Evolutionary conservation across 495 filamentous ascomycete species (phyloP).

Genomic region (Aspergillus incahuasiensis): DNA sequence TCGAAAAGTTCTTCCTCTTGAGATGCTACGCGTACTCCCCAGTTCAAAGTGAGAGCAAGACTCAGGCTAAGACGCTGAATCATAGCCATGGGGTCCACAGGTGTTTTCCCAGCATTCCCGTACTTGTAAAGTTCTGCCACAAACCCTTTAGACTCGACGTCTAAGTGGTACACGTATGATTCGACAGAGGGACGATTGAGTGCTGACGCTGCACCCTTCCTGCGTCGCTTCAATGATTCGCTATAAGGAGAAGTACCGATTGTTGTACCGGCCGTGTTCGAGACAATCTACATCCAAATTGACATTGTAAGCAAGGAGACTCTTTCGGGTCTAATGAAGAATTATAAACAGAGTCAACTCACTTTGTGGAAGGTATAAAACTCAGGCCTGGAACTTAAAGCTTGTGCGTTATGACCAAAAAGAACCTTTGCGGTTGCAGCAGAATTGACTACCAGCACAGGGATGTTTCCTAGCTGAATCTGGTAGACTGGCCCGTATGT

Average conservation of each 20-base stretch:
- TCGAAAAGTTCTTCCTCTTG: slow-evolving; percentile 55
- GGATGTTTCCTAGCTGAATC: slow-evolving; percentile 59
- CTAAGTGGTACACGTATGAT: slow-evolving; percentile 56
- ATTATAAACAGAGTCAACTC: slow-evolving; percentile 4
- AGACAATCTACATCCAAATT: slow-evolving; percentile 53
- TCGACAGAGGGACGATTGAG: slow-evolving; percentile 58
- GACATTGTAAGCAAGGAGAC: not conserved
- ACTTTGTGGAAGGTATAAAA: slow-evolving; percentile 66
- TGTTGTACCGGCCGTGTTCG: slow-evolving; percentile 59
- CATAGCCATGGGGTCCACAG: slow-evolving; percentile 57
- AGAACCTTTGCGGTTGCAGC: slow-evolving; percentile 52
- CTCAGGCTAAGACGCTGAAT: slow-evolving; percentile 55
- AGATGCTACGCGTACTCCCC: slow-evolving; percentile 54
- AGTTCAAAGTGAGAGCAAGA: slow-evolving; percentile 58
- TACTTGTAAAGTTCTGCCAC: slow-evolving; percentile 54
- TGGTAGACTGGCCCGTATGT: slow-evolving; percentile 59
- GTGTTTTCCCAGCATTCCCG: slow-evolving; percentile 46
- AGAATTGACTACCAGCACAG: slow-evolving; percentile 57
- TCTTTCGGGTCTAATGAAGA: not conserved
- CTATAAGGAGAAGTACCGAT: slow-evolving; percentile 62
- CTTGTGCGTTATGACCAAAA: slow-evolving; percentile 56
- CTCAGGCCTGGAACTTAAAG: slow-evolving; percentile 54
- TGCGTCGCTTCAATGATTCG: slow-evolving; percentile 56
- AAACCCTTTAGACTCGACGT: slow-evolving; percentile 56
- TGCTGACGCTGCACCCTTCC: slow-evolving; percentile 60